Percentiles rank a stretch among this genome's conserved stretches.
Evolutionary conservation across 441 rosid genomes (phyloP).

Genomic region (Erysimum cheiri): DNA sequence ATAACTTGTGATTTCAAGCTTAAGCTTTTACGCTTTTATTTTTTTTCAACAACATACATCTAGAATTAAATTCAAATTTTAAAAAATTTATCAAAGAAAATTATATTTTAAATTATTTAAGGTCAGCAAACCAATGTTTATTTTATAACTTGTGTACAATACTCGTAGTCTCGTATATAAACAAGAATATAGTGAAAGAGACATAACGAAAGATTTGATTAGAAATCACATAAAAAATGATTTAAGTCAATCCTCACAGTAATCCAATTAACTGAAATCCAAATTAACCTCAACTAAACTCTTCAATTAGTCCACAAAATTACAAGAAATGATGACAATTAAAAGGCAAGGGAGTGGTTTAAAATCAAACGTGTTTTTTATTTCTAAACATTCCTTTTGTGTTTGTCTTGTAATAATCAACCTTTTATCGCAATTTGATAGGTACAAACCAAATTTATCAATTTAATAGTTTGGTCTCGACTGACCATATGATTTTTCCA

Average conservation of each 20-base stretch:
- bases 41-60: not conserved
- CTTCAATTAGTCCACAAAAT: constrained; percentile 43
- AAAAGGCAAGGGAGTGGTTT: constrained; percentile 49
- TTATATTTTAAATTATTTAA: too few relatives aligned
- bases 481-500: not conserved
- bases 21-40: not conserved
- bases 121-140: not conserved
- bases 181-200: not conserved
- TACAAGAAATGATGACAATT: constrained; percentile 46
- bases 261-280: constrained; percentile 44
- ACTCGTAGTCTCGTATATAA: not conserved
- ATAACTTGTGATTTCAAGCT: not conserved
- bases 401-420: constrained; percentile 42
- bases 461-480: constrained; percentile 22
- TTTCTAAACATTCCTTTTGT: constrained; percentile 40
- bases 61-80: not conserved
- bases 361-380: constrained; percentile 20
- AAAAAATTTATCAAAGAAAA: too few relatives aligned
- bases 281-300: constrained; percentile 44
- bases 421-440: constrained; percentile 29
- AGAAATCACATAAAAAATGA: constrained; percentile 19
- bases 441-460: constrained; percentile 12
- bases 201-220: constrained; percentile 39
- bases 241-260: constrained; percentile 31
- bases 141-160: constrained; percentile 2